Conservation (phyloP, 257 asterid species). For the Solanum okadae region DNA sequence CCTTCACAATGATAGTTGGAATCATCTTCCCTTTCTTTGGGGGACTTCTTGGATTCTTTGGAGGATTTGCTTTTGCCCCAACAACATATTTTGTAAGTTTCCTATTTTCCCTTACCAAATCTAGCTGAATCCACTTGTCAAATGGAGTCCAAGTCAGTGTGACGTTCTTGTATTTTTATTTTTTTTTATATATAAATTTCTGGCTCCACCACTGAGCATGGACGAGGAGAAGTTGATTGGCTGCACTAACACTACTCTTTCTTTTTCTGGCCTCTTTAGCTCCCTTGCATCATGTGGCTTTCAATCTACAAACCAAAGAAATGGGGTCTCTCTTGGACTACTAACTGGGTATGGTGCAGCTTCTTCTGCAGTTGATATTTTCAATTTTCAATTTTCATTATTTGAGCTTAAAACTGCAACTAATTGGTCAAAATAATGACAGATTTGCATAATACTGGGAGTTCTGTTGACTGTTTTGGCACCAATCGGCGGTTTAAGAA, state of each 20-base stretch:
- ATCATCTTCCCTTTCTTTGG: constrained; percentile 41
- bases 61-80: constrained; percentile 41
- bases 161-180: too few species aligned
- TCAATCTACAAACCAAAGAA: constrained; percentile 27
- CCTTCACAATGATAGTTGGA: constrained; percentile 16
- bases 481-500: constrained; percentile 41
- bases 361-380: background rate
- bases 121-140: background rate
- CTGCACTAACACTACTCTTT: background rate
- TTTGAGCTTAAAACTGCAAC: background rate
- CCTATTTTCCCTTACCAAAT: background rate
- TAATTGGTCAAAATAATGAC: background rate
- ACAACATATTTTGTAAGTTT: constrained; percentile 36
- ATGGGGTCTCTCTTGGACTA: constrained; percentile 31
- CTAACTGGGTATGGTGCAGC: constrained; percentile 29
- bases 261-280: constrained; percentile 11
- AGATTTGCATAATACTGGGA: constrained; percentile 40
- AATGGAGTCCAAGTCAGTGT: too few species aligned
- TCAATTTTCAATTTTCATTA: background rate
- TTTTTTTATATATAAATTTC: too few species aligned
- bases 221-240: background rate
- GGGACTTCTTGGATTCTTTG: constrained; percentile 38
- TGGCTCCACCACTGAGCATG: too few species aligned
- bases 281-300: constrained; percentile 46
- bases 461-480: constrained; percentile 31